Percentiles rank a stretch among this genome's conserved stretches.
These are phyloP conservation scores for Trichomonas tenax DNA, from an alignment of 208 protist species.

Conservation along the genomic window DNA sequence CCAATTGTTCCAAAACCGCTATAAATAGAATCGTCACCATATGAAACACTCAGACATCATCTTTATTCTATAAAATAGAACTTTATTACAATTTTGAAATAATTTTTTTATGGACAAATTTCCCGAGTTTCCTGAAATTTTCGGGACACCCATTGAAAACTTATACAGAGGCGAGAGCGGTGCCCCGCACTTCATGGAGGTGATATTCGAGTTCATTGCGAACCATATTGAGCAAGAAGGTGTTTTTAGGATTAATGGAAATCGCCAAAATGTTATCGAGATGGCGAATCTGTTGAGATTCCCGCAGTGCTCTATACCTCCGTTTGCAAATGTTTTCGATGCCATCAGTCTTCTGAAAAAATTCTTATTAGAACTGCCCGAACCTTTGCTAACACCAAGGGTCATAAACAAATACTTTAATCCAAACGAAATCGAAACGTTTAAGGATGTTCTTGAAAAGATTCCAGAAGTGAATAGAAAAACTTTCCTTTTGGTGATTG, in stretches of 20 bases:
- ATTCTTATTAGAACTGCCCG: background rate
- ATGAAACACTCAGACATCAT: too few relatives aligned
- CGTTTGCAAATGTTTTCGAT: background rate
- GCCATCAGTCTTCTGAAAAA: background rate
- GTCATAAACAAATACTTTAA: background rate
- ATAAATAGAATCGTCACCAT: too few relatives aligned
- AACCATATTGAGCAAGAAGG: background rate
- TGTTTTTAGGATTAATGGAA: background rate
- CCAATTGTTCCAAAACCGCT: too few relatives aligned
- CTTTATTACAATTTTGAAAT: too few relatives aligned
- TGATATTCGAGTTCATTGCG: background rate
- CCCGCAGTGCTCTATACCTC: background rate
- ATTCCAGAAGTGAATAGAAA: background rate
- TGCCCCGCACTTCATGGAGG: background rate
- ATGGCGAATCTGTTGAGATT: background rate
- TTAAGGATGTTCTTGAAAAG: background rate
- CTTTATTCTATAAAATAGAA: too few relatives aligned
- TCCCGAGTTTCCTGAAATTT: background rate
- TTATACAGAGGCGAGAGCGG: background rate
- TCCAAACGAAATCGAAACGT: background rate
- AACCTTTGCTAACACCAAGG: background rate
- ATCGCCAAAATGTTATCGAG: background rate
- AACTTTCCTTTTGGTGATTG: background rate
- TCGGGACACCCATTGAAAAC: background rate
- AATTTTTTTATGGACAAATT: too few relatives aligned